Conservation (phyloP, 1,284 basidiomycete genomes). For the Gymnopus androsaceus region DNA sequence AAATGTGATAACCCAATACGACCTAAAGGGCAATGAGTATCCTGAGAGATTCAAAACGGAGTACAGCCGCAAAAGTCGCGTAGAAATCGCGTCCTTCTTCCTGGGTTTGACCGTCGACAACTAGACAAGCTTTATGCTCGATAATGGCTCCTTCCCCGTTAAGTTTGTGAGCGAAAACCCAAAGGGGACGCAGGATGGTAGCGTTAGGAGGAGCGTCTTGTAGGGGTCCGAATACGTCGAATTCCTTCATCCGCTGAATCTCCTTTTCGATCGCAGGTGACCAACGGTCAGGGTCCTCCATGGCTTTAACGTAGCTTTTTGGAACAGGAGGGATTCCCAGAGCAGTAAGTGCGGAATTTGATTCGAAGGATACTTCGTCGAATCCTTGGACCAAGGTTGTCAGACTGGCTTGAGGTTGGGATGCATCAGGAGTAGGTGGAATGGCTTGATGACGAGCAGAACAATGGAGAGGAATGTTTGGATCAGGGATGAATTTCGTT, state of each 20-base stretch:
- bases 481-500: no score
- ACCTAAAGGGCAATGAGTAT: slow-evolving; percentile 2
- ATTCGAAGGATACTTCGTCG: slow-evolving; percentile 5
- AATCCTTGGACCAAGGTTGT: neutral
- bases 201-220: neutral
- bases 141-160: slow-evolving; percentile 3
- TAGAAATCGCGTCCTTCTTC: neutral
- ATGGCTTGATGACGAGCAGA: no score
- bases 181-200: neutral
- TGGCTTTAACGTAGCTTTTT: slow-evolving; percentile 20
- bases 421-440: no score
- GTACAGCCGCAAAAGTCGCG: neutral
- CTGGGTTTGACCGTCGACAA: neutral
- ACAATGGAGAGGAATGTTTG: no score
- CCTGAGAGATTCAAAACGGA: neutral
- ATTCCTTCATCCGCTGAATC: slow-evolving; percentile 11
- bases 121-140: slow-evolving; percentile 5
- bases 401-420: neutral
- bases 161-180: slow-evolving; percentile 10
- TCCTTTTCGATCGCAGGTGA: slow-evolving; percentile 21
- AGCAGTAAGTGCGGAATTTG: slow-evolving; percentile 2
- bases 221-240: slow-evolving; percentile 12
- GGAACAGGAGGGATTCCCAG: slow-evolving; percentile 12
- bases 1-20: slow-evolving; percentile 21
- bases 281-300: slow-evolving; percentile 21